phyloP scores from a whole-genome alignment of 768 basidiomycete species.

The Steccherinum ochraceum region DNA sequence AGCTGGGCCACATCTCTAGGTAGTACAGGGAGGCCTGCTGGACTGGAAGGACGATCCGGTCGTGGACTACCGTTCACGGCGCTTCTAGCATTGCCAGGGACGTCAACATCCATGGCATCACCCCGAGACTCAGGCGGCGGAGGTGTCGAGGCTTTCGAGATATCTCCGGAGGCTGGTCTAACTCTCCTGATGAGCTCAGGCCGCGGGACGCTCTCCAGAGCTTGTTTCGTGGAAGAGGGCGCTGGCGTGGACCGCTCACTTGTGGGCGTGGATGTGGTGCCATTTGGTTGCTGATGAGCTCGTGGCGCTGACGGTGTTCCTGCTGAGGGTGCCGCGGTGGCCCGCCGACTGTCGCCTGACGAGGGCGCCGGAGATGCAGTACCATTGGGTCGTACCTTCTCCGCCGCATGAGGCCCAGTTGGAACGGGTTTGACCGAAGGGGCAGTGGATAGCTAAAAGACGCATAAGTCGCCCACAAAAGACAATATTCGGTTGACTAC shows the following conservation, averaged over 20 bases:
- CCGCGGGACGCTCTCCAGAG: constrained; percentile 70
- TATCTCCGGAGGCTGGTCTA: constrained; percentile 31
- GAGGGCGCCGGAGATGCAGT: constrained; percentile 8
- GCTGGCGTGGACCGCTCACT: constrained; percentile 23
- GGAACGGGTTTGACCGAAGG: constrained; percentile 5
- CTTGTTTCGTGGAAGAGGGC: constrained; percentile 40
- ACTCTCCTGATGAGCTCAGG: constrained; percentile 75
- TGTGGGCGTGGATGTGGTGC: constrained; percentile 15
- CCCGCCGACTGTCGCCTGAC: constrained; percentile 9
- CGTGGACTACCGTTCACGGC: not conserved
- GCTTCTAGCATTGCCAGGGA: not conserved
- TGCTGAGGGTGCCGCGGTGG: constrained; percentile 5
- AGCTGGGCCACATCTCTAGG: constrained; percentile 1
- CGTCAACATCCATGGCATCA: constrained; percentile 33
- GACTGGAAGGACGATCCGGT: not conserved
- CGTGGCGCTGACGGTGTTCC: constrained; percentile 57
- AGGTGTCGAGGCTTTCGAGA: constrained; percentile 16
- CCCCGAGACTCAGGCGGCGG: constrained; percentile 12
- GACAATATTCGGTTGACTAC: no score
- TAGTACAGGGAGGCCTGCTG: not conserved
- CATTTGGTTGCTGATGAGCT: constrained; percentile 36
- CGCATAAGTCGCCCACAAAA: not conserved
- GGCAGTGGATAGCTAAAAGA: no score
- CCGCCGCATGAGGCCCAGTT: constrained; percentile 4
- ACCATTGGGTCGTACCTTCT: constrained; percentile 10